Conservation (phyloP, 768 basidiomycete genomes). For the Lanmaoa pseudosensibilis region DNA sequence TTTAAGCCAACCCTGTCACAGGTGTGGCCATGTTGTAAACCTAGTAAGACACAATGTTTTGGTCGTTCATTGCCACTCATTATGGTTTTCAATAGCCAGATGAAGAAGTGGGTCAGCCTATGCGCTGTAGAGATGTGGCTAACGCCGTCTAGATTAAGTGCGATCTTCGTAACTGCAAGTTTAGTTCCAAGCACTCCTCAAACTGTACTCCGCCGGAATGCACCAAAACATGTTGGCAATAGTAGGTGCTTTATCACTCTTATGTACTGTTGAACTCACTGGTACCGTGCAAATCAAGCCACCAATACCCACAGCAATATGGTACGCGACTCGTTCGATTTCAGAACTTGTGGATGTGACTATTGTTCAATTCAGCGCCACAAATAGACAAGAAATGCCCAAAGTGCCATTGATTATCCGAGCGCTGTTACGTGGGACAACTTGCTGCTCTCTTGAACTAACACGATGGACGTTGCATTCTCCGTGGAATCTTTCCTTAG, state of each 20-base stretch:
- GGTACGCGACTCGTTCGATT: constrained; percentile 35
- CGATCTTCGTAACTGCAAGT: constrained; percentile 57
- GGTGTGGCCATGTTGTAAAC: constrained; percentile 55
- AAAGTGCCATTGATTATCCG: constrained; percentile 24
- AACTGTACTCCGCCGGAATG: constrained; percentile 53
- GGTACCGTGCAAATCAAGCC: constrained; percentile 35
- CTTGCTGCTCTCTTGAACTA: constrained; percentile 4
- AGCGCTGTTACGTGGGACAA: neutral
- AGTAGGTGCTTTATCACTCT: constrained; percentile 43
- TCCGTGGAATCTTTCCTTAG: constrained; percentile 1
- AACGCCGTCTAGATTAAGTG: constrained; percentile 55
- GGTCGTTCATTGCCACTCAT: constrained; percentile 8
- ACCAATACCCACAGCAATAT: constrained; percentile 67
- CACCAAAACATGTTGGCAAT: constrained; percentile 65
- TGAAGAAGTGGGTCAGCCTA: constrained; percentile 45
- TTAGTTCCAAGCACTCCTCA: constrained; percentile 56
- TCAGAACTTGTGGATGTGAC: constrained; percentile 1
- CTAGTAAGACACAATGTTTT: constrained; percentile 37
- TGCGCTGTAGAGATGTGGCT: constrained; percentile 8
- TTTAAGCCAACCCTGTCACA: constrained; percentile 22
- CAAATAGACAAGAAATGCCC: constrained; percentile 63
- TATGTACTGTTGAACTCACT: constrained; percentile 11
- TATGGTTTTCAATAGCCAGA: constrained; percentile 44
- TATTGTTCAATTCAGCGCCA: constrained; percentile 42
- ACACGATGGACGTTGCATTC: constrained; percentile 12